Percentiles rank a stretch among this genome's conserved stretches.
Evolutionary conservation across 305 asterid species (phyloP).

Genomic region (Ilex paraguariensis): DNA sequence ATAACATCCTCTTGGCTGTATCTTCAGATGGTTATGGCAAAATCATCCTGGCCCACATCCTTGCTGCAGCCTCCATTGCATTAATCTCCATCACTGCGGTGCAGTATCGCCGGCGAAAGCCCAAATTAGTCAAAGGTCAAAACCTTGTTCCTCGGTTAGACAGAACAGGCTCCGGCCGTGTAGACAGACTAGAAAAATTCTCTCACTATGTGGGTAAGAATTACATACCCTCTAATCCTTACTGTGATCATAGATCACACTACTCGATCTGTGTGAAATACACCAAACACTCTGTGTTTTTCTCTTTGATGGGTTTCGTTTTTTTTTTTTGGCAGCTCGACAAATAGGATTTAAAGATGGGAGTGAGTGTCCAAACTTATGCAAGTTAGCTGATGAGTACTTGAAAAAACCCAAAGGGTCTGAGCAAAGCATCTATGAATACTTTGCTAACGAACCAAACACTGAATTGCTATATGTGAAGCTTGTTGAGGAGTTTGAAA

Average conservation of each 20-base stretch:
- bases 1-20: too few species aligned
- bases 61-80: constrained; percentile 47
- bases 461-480: constrained; percentile 57
- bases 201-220: constrained; percentile 66
- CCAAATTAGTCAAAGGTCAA: too few species aligned
- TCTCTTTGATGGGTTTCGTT: too few species aligned
- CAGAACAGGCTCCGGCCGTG: constrained; percentile 51
- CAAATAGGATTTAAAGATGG: constrained; percentile 77
- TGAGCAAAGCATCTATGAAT: constrained; percentile 59
- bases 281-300: too few species aligned
- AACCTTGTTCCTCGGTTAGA: constrained; percentile 50
- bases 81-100: constrained; percentile 43
- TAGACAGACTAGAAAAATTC: constrained; percentile 54
- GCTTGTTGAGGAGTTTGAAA: constrained; percentile 75
- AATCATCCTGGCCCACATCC: constrained; percentile 26
- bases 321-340: constrained; percentile 38
- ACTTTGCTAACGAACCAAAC: constrained; percentile 39
- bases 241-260: too few species aligned
- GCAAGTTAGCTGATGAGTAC: constrained; percentile 52
- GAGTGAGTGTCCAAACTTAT: constrained; percentile 51
- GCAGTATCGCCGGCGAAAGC: constrained; percentile 40
- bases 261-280: too few species aligned
- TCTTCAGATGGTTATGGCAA: constrained; percentile 34
- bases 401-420: constrained; percentile 60
- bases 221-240: too few species aligned